phyloP scores from a whole-genome alignment of 2,329 filamentous ascomycete species.

The Fusarium siculi region DNA sequence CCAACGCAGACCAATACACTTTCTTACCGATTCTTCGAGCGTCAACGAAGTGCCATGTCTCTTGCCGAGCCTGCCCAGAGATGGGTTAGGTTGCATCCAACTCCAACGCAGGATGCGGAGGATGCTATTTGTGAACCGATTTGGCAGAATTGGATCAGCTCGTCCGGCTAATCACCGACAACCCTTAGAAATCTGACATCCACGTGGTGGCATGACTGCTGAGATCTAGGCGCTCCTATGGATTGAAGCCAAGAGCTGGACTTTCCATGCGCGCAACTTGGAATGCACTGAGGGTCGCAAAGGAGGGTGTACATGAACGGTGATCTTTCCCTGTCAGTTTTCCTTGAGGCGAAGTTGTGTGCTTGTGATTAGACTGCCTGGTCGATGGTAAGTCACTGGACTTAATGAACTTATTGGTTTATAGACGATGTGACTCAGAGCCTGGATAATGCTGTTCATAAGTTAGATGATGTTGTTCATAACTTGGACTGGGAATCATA shows the following conservation, averaged over 20 bases:
- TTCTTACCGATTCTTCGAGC: too few relatives aligned
- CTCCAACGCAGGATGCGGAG: neutral
- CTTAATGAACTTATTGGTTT: too few relatives aligned
- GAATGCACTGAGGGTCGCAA: neutral
- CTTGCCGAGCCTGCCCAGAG: neutral
- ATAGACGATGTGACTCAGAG: neutral
- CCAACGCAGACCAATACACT: too few relatives aligned
- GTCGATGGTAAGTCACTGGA: rapidly evolving
- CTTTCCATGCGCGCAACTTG: neutral
- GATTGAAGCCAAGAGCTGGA: neutral
- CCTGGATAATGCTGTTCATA: neutral
- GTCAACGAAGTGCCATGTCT: neutral
- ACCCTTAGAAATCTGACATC: neutral
- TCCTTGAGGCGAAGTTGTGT: rapidly evolving
- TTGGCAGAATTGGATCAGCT: neutral
- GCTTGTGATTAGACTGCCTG: rapidly evolving
- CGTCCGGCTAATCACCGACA: neutral
- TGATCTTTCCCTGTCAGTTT: rapidly evolving
- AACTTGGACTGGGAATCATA: neutral
- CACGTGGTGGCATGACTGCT: neutral
- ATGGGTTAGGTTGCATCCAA: neutral
- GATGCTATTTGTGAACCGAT: neutral
- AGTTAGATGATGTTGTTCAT: neutral
- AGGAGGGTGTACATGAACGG: rapidly evolving
- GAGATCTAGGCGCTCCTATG: neutral